These are phyloP conservation scores for Myxozyma mucilagina DNA, from an alignment of 805 yeast genomes.

Conservation along the genomic window DNA sequence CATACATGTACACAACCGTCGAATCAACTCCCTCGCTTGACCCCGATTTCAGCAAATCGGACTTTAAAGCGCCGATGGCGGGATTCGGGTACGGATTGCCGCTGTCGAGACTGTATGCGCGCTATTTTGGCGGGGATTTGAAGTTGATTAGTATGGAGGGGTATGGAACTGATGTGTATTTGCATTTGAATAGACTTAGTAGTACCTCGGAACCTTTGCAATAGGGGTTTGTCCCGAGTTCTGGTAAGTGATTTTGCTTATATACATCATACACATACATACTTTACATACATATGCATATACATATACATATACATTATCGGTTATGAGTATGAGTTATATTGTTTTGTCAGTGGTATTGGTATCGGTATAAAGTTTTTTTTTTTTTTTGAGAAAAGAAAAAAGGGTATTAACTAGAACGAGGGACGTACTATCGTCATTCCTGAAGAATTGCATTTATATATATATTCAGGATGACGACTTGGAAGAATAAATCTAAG, in stretches of 20 bases:
- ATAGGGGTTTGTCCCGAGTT: conserved; percentile 17
- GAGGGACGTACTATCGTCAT: too few species aligned
- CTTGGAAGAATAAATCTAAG: too few species aligned
- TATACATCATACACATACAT: too few species aligned
- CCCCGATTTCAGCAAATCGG: conserved; percentile 57
- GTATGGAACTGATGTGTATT: conserved; percentile 85
- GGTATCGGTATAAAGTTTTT: too few species aligned
- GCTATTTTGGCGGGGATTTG: conserved; percentile 79
- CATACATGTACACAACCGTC: conserved; percentile 87
- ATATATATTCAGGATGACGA: too few species aligned
- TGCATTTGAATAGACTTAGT: conserved; percentile 78
- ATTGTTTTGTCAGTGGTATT: too few species aligned
- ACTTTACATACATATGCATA: too few species aligned
- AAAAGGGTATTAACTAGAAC: too few species aligned
- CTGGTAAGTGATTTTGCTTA: not conserved
- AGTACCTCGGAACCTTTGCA: conserved; percentile 66
- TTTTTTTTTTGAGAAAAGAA: too few species aligned
- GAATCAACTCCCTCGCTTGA: conserved; percentile 67
- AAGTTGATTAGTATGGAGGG: conserved; percentile 90
- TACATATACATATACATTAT: too few species aligned
- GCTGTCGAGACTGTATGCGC: conserved; percentile 78
- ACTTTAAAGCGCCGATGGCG: conserved; percentile 87
- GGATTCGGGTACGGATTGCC: conserved; percentile 93
- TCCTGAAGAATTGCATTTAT: too few species aligned
- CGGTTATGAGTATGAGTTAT: too few species aligned